Percentiles rank a stretch among this genome's conserved stretches.
Conservation (phyloP, 1,284 basidiomycete species). For the Cryptococcus sp. region DNA sequence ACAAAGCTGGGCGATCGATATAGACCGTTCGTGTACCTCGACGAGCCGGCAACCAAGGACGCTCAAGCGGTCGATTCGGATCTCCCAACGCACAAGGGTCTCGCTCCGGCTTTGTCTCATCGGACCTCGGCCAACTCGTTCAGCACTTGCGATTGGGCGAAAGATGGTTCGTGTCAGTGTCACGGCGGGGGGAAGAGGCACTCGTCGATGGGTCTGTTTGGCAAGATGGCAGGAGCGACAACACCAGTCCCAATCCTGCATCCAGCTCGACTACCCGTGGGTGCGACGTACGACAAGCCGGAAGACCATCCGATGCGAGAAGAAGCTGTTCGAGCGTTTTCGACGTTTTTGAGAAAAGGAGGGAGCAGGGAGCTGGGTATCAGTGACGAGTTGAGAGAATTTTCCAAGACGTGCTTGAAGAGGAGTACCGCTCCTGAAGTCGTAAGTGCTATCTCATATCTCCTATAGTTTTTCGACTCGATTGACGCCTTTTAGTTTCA, state of each 20-base stretch:
- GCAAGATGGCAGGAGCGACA: no score
- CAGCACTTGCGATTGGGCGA: no score
- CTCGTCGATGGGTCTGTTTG: no score
- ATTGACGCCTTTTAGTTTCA: constrained; percentile 23
- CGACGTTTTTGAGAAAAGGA: constrained; percentile 28
- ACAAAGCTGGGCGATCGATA: constrained; percentile 25
- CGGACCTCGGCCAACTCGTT: no score
- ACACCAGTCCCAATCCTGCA: no score
- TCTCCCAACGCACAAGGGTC: no score
- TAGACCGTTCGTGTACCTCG: constrained; percentile 26
- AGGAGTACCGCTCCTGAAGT: constrained; percentile 31
- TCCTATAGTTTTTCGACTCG: constrained; percentile 32
- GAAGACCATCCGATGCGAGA: constrained; percentile 29
- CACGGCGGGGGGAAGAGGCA: no score
- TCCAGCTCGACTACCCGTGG: background rate
- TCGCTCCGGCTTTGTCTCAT: no score
- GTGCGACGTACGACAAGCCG: constrained; percentile 6
- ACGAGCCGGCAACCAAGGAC: constrained; percentile 7
- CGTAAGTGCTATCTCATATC: constrained; percentile 26
- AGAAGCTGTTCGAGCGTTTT: constrained; percentile 29
- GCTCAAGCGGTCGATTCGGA: no score
- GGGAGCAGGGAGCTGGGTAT: constrained; percentile 30
- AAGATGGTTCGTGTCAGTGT: no score
- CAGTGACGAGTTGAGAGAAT: constrained; percentile 32
- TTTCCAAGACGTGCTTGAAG: constrained; percentile 14